These are phyloP conservation scores for Candida pseudoglaebosa DNA, from an alignment of 805 yeast genomes.

Conservation along the genomic window DNA sequence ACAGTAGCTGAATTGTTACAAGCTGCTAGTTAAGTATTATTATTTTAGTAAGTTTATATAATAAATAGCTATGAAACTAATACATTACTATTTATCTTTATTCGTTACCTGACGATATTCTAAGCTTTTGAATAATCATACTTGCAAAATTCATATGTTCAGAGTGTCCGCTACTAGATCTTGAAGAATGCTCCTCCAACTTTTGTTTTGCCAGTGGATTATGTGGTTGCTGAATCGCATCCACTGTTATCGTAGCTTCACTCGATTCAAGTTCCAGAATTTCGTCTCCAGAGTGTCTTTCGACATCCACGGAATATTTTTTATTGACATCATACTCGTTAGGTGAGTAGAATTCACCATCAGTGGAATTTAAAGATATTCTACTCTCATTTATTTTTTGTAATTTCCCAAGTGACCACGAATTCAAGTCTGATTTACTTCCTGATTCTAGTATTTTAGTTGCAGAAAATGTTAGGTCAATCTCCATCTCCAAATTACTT, in stretches of 20 bases:
- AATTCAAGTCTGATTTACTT: neutral
- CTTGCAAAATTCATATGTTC: conserved; percentile 1
- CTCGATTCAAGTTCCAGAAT: conserved; percentile 14
- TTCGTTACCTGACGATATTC: neutral
- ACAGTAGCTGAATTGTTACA: conserved; percentile 58
- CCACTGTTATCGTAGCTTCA: conserved; percentile 19
- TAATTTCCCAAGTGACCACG: neutral
- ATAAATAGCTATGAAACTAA: neutral
- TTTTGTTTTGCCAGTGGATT: conserved; percentile 28
- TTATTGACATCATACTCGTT: conserved; percentile 20
- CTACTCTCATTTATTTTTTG: conserved; percentile 2
- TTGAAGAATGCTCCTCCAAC: conserved; percentile 20
- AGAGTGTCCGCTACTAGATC: conserved; percentile 4
- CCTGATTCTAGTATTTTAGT: conserved; percentile 1
- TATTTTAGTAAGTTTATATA: conserved; percentile 3
- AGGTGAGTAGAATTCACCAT: conserved; percentile 32
- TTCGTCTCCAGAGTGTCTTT: conserved; percentile 1
- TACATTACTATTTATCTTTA: neutral
- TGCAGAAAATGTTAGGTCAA: conserved; percentile 12
- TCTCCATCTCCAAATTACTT: conserved; percentile 24
- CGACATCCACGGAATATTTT: neutral
- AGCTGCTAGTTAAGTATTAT: conserved; percentile 7
- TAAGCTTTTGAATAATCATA: neutral
- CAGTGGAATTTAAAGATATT: conserved; percentile 17
- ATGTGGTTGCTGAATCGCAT: conserved; percentile 1